Evolutionary conservation across 2,329 filamentous ascomycete genomes (phyloP).

Genomic region (Colletotrichum siamense): DNA sequence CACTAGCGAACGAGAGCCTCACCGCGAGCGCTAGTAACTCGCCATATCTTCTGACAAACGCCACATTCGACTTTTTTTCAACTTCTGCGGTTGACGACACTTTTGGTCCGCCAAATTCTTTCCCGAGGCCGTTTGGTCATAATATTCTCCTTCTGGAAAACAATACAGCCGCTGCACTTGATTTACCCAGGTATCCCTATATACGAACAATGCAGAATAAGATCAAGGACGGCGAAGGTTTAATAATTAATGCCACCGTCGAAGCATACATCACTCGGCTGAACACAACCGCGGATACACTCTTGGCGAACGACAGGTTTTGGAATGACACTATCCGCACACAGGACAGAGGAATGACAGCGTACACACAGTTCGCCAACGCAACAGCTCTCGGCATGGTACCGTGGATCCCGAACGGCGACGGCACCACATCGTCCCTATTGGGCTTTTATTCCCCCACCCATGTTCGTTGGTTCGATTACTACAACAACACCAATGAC

Average conservation of each 20-base stretch:
- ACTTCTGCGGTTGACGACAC: not conserved
- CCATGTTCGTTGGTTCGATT: not conserved
- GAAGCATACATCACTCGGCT: not conserved
- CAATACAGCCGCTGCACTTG: not conserved
- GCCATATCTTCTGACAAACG: not conserved
- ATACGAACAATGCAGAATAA: not conserved
- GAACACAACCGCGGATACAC: not conserved
- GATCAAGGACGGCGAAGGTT: not conserved
- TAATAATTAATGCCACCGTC: not conserved
- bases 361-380: not conserved
- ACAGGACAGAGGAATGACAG: not conserved
- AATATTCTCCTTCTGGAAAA: not conserved
- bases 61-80: not conserved
- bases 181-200: not conserved
- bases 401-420: not conserved
- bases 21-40: not conserved
- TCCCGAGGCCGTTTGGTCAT: not conserved
- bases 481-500: not conserved
- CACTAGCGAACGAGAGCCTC: not conserved
- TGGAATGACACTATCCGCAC: not conserved
- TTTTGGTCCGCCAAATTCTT: not conserved
- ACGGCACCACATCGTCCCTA: not conserved
- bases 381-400: not conserved
- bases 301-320: not conserved
- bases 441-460: not conserved